These are phyloP conservation scores for Exserohilum rostratum DNA, from an alignment of 2,329 filamentous ascomycete species.

Conservation along the genomic window DNA sequence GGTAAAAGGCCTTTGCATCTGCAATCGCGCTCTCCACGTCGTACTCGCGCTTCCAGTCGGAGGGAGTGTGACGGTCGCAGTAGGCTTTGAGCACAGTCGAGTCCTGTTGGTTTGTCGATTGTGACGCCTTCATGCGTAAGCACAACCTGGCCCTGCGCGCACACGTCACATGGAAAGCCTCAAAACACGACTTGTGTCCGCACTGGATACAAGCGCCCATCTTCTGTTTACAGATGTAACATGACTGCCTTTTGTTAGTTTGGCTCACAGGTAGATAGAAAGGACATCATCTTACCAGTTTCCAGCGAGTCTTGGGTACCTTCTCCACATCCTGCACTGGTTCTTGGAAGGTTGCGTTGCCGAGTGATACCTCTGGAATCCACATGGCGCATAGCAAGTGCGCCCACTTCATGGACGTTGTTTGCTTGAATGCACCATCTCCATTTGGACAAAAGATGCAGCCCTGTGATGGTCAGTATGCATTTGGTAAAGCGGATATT, in stretches of 20 bases:
- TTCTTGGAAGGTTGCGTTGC: conserved; percentile 97
- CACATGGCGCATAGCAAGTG: conserved; percentile 96
- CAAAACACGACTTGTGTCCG: conserved; percentile 95
- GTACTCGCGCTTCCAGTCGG: conserved; percentile 86
- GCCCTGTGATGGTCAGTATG: conserved; percentile 37
- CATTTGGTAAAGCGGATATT: background rate
- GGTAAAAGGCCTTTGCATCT: conserved; percentile 88
- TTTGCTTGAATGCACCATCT: conserved; percentile 98
- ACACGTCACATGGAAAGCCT: conserved; percentile 97
- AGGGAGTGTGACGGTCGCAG: conserved; percentile 92
- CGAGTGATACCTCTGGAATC: conserved; percentile 96
- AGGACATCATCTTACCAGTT: conserved; percentile 57
- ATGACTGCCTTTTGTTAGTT: conserved; percentile 58
- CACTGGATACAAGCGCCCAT: conserved; percentile 99
- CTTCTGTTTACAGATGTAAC: conserved; percentile 95
- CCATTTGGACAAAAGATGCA: conserved; percentile 99
- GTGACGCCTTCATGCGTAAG: conserved; percentile 94
- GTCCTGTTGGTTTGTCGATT: conserved; percentile 78
- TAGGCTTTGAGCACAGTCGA: conserved; percentile 88
- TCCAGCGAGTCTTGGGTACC: conserved; percentile 93
- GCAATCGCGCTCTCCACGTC: conserved; percentile 79
- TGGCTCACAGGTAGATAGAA: background rate
- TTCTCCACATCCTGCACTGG: conserved; percentile 98
- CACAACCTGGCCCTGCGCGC: conserved; percentile 86
- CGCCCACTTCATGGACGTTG: conserved; percentile 93